Conservation (phyloP, 2,329 filamentous ascomycete genomes). For the Colletotrichum sojae region DNA sequence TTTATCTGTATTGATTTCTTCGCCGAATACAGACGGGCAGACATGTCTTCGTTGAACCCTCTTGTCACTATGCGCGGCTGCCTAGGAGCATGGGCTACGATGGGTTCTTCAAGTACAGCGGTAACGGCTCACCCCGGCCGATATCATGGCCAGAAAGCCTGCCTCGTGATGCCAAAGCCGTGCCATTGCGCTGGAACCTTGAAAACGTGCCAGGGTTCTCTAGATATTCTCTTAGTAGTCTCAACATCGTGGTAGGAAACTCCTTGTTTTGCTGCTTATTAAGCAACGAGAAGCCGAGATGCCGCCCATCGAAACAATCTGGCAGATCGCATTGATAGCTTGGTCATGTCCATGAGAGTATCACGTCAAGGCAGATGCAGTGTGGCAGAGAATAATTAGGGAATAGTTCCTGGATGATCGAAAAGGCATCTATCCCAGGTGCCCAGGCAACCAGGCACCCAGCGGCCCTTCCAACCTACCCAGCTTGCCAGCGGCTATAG, state of each 20-base stretch:
- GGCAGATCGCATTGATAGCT: neutral
- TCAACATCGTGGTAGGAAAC: no score
- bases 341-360: neutral
- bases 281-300: neutral
- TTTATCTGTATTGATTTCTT: neutral
- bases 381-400: slow-evolving; percentile 4
- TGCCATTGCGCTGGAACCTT: no score
- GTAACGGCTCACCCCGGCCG: no score
- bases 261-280: no score
- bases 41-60: neutral
- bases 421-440: neutral
- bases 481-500: neutral
- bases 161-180: no score
- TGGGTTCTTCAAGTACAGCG: no score
- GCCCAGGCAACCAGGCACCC: no score
- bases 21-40: neutral
- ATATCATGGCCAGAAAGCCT: no score
- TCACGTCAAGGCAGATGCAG: neutral
- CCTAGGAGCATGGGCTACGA: neutral
- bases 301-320: neutral
- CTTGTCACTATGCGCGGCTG: neutral
- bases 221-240: no score
- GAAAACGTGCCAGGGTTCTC: no score
- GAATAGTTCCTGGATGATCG: slow-evolving; percentile 6
- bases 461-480: no score